These are phyloP conservation scores for fission yeast (Schizosaccharomyces pombe) DNA, from an alignment of 805 yeast species.

Conservation along the genomic window DNA sequence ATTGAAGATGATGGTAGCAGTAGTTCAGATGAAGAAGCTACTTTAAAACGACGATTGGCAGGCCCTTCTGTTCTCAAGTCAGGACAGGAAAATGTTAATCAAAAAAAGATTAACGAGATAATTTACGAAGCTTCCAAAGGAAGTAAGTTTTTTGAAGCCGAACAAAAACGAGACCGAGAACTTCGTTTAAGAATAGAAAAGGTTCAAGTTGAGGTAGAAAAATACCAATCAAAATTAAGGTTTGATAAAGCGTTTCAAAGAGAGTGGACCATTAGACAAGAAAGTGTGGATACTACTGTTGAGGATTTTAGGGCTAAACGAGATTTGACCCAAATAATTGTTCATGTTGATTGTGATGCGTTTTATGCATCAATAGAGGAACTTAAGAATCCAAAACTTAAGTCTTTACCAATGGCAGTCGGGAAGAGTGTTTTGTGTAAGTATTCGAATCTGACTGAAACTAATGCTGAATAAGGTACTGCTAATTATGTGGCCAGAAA, in stretches of 20 bases:
- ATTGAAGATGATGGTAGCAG: constrained; percentile 69
- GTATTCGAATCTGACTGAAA: neutral
- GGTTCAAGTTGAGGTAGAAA: neutral
- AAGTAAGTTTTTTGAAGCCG: constrained; percentile 1
- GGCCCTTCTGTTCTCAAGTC: constrained; percentile 2
- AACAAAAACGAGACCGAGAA: neutral
- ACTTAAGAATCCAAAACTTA: constrained; percentile 30
- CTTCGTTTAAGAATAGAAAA: neutral
- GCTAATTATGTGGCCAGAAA: constrained; percentile 72
- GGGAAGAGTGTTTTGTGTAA: constrained; percentile 34
- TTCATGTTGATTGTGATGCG: constrained; percentile 32
- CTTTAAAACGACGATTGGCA: constrained; percentile 22
- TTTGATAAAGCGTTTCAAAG: neutral
- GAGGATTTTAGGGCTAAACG: constrained; percentile 7
- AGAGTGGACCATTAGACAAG: neutral
- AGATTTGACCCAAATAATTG: constrained; percentile 11
- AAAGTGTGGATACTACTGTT: constrained; percentile 1
- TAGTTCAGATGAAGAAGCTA: constrained; percentile 86
- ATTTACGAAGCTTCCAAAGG: constrained; percentile 4
- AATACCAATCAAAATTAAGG: neutral
- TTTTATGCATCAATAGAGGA: constrained; percentile 81
- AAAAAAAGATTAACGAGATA: neutral
- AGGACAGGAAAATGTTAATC: constrained; percentile 2
- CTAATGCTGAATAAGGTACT: constrained; percentile 5
- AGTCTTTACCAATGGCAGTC: constrained; percentile 40